Evolutionary conservation across 2,329 filamentous ascomycete species (phyloP), one percentile per base, ranked within the genome.

Genomic region (Fusarium setosum): DNA sequence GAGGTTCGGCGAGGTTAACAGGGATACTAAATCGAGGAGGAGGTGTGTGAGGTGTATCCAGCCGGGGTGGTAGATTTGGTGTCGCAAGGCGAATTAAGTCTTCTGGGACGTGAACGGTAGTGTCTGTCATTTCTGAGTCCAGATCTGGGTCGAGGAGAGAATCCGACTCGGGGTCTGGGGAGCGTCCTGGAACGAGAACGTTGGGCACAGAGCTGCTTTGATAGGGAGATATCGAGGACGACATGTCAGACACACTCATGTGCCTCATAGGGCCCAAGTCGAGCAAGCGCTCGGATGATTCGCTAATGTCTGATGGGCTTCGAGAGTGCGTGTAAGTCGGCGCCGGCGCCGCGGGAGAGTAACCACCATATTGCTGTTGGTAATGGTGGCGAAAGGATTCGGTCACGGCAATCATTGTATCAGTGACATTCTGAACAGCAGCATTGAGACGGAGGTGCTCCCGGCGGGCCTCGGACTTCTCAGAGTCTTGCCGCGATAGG

Each of bases 371-470:
- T 31, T 63, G 58, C 37, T 63, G 55, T 13, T 61, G 67, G 47
- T 71, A 71, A 21, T 69, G 70, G 49, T 69, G 63, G 10, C 67
- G 67, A 41, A 69, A 73, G 17, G 70, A 72, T 40, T 72, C 70
- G 3, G 70, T 73, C 20, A 69, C 68, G 13, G 70, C 70, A 35
- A 73, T 68, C 69, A 73, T 71, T 17, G 65, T 68, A 37, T 69
- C 65, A 29, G 69, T 52, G 32, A 58, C 67, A 59, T 68, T 60
- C 32, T 70, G 69, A 31, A 68, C 29, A 20, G 67, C 61, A 37
- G 59, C 59, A 53, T 63, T 61, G 20, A 42, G 53, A 42, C 60
- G 61, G 15, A 53, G 51, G 17, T 52, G 61, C 44, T 70, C 57
- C 35, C 61, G 68, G 47, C 48, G 56, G 37, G 57, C 54, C 40